phyloP scores from a whole-genome alignment of 1,284 basidiomycete genomes.

The Thecaphora thlaspeos region DNA sequence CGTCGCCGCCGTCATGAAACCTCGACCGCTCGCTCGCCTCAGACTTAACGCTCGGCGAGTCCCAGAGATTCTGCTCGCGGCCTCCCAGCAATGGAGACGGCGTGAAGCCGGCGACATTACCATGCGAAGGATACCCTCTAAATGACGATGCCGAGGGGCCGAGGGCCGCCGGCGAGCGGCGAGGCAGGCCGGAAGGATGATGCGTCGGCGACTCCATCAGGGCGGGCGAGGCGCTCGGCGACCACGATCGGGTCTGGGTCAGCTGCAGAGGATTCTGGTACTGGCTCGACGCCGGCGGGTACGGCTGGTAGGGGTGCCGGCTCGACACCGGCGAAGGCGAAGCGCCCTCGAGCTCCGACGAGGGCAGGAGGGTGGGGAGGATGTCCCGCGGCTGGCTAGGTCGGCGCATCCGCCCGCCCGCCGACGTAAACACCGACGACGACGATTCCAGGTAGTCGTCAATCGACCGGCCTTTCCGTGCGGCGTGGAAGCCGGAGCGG shows the following conservation, averaged over 20 bases:
- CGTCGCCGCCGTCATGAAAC: too few relatives aligned
- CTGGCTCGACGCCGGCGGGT: conserved; percentile 8
- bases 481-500: too few relatives aligned
- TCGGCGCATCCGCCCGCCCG: too few relatives aligned
- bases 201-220: conserved; percentile 3
- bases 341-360: too few relatives aligned
- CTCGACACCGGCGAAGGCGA: too few relatives aligned
- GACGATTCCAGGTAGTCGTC: conserved; percentile 22
- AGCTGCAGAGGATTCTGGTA: not conserved
- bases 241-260: not conserved
- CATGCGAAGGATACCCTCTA: conserved; percentile 6
- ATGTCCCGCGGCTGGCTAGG: too few relatives aligned
- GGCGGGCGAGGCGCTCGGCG: not conserved
- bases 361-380: too few relatives aligned
- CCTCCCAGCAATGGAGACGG: conserved; percentile 14
- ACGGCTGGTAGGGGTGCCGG: conserved; percentile 17
- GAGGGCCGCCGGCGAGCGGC: conserved; percentile 13
- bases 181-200: conserved; percentile 7
- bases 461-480: conserved; percentile 15
- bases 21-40: too few relatives aligned
- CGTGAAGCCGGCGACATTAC: not conserved
- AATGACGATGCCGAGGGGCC: conserved; percentile 7
- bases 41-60: too few relatives aligned
- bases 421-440: not conserved
- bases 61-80: too few relatives aligned